Evolutionary conservation across 2,329 filamentous ascomycete species (phyloP).

Genomic region (Acephala macrosclerotiorum): DNA sequence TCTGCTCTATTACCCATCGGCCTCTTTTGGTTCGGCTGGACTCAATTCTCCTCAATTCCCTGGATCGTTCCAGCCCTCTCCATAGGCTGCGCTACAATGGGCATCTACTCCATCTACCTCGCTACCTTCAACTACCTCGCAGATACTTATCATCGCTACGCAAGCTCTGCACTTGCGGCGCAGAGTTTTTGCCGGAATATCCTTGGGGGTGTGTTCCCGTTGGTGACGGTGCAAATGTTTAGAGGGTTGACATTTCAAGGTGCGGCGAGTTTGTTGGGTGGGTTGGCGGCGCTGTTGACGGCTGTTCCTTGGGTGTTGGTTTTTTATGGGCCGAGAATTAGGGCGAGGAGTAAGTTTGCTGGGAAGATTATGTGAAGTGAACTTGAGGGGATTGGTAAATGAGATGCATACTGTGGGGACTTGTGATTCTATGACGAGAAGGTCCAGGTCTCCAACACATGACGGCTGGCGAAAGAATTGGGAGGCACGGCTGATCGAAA

Average conservation of each 20-base stretch:
- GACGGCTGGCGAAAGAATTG: no score
- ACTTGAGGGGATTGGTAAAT: not conserved
- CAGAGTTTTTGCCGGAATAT: conserved; percentile 89
- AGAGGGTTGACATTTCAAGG: conserved; percentile 71
- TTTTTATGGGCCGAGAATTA: conserved; percentile 78
- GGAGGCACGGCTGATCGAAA: no score
- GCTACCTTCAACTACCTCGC: conserved; percentile 93
- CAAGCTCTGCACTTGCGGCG: conserved; percentile 84
- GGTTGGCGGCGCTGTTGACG: conserved; percentile 69
- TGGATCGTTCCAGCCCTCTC: conserved; percentile 78
- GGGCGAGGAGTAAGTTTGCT: conserved; percentile 79
- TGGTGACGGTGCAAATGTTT: conserved; percentile 80
- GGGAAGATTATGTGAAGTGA: conserved; percentile 32
- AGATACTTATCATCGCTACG: conserved; percentile 85
- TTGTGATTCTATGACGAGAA: no score
- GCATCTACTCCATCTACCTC: conserved; percentile 87
- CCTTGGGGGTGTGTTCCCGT: conserved; percentile 80
- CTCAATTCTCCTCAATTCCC: conserved; percentile 64
- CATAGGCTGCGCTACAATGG: conserved; percentile 78
- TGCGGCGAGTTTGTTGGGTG: conserved; percentile 79
- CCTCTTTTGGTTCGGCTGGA: conserved; percentile 79
- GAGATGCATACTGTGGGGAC: no score
- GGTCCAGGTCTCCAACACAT: no score
- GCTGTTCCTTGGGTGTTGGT: conserved; percentile 88
- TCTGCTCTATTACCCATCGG: conserved; percentile 79